These are phyloP conservation scores for Chalciporus chontae DNA, from an alignment of 768 basidiomycete genomes.

Conservation along the genomic window DNA sequence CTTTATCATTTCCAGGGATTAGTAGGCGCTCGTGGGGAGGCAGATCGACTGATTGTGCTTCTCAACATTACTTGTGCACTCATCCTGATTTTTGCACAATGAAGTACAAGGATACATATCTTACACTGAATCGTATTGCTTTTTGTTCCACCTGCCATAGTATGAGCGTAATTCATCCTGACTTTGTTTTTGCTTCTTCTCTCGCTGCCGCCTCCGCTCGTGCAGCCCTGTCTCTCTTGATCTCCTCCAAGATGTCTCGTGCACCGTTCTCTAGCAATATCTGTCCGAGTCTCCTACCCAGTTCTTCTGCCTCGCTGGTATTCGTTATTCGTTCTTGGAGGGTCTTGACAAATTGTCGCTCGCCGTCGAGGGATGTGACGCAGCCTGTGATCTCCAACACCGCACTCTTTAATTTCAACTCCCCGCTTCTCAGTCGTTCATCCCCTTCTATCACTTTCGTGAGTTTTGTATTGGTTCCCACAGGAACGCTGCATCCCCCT, in stretches of 20 bases:
- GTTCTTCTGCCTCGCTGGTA: slow-evolving; percentile 57
- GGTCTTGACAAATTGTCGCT: slow-evolving; percentile 64
- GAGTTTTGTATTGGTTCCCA: slow-evolving; percentile 68
- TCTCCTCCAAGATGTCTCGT: slow-evolving; percentile 75
- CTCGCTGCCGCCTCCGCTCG: slow-evolving; percentile 42
- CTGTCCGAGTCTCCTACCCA: slow-evolving; percentile 66
- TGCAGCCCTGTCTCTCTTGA: slow-evolving; percentile 61
- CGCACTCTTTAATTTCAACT: slow-evolving; percentile 28
- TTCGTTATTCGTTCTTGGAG: slow-evolving; percentile 49
- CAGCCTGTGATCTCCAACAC: slow-evolving; percentile 69
- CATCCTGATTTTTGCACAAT: slow-evolving; percentile 11
- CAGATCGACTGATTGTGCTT: slow-evolving; percentile 40
- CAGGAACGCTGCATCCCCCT: slow-evolving; percentile 96
- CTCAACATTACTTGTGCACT: slow-evolving; percentile 15
- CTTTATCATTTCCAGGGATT: slow-evolving; percentile 37
- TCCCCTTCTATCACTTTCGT: slow-evolving; percentile 29
- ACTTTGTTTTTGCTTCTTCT: slow-evolving; percentile 23
- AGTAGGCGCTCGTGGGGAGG: slow-evolving; percentile 71
- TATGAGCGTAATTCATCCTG: neutral
- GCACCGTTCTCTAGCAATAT: slow-evolving; percentile 69
- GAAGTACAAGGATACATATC: slow-evolving; percentile 25
- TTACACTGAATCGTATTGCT: neutral
- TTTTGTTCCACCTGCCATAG: neutral
- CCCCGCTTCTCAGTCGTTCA: slow-evolving; percentile 31
- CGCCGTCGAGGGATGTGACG: slow-evolving; percentile 81